Conservation (phyloP, 1,284 basidiomycete species). For the Ustilago crameri region DNA sequence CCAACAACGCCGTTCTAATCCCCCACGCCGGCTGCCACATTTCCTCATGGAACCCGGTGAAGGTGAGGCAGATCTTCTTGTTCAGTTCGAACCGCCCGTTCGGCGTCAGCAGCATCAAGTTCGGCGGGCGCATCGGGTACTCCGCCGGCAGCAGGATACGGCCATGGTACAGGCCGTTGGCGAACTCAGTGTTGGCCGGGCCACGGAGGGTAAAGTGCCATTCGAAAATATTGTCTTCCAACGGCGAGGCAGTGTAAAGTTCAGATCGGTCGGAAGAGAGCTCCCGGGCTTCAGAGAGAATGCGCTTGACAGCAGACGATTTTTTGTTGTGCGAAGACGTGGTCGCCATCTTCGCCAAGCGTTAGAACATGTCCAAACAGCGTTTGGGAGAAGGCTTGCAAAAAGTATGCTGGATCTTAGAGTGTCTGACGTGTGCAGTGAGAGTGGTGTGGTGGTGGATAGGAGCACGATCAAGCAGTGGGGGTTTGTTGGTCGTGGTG, state of each 20-base stretch:
- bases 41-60: conserved; percentile 72
- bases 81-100: conserved; percentile 94
- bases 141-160: conserved; percentile 88
- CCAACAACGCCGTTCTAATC: conserved; percentile 81
- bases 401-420: too few species aligned
- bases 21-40: conserved; percentile 98
- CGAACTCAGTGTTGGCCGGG: conserved; percentile 70
- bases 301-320: conserved; percentile 88
- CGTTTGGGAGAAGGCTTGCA: background rate
- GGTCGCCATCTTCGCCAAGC: conserved; percentile 28
- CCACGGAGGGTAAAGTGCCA: conserved; percentile 98
- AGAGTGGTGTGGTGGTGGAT: background rate
- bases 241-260: conserved; percentile 84
- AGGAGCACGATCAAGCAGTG: too few species aligned
- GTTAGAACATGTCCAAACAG: background rate
- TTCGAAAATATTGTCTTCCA: conserved; percentile 75
- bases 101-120: conserved; percentile 92
- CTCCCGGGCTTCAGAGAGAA: conserved; percentile 94
- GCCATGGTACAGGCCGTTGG: conserved; percentile 79
- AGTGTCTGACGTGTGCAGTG: too few species aligned
- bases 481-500: background rate
- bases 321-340: conserved; percentile 59
- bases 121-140: conserved; percentile 93
- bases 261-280: conserved; percentile 81
- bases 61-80: conserved; percentile 78